Percentiles rank a stretch among this genome's conserved stretches.
Conservation (phyloP, 768 basidiomycete species). For the Chalciporus sphaerocephalus region DNA sequence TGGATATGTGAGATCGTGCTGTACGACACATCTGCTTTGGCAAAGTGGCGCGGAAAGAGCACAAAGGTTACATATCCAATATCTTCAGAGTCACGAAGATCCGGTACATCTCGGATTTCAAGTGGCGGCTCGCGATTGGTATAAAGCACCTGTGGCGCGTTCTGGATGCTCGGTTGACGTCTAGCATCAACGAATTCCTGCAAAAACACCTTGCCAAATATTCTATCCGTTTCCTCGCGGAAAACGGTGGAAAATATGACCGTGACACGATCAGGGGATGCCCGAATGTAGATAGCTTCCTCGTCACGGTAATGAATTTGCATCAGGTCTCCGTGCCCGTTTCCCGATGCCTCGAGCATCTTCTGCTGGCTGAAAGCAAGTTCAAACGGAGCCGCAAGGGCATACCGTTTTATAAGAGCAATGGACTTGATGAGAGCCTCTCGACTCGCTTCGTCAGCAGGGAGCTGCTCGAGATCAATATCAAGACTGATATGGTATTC, state of each 20-base stretch:
- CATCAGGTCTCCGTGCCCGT: slow-evolving; percentile 79
- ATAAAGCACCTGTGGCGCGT: slow-evolving; percentile 95
- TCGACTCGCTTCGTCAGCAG: slow-evolving; percentile 72
- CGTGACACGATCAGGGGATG: slow-evolving; percentile 91
- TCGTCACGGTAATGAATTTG: slow-evolving; percentile 92
- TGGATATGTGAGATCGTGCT: slow-evolving; percentile 92
- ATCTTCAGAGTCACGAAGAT: slow-evolving; percentile 78
- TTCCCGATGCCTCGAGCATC: slow-evolving; percentile 68
- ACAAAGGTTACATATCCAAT: slow-evolving; percentile 98
- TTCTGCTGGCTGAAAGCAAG: slow-evolving; percentile 80
- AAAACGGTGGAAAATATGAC: slow-evolving; percentile 97
- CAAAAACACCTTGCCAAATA: slow-evolving; percentile 96
- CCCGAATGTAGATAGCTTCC: slow-evolving; percentile 94
- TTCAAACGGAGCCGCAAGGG: slow-evolving; percentile 93
- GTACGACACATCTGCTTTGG: slow-evolving; percentile 59
- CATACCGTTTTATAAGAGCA: slow-evolving; percentile 86
- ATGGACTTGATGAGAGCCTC: slow-evolving; percentile 76
- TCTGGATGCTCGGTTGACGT: slow-evolving; percentile 86
- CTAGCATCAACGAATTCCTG: slow-evolving; percentile 99
- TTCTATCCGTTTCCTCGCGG: slow-evolving; percentile 94
- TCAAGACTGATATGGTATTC: slow-evolving; percentile 87
- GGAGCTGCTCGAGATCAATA: slow-evolving; percentile 84
- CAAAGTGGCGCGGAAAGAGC: slow-evolving; percentile 94
- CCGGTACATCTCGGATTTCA: slow-evolving; percentile 87
- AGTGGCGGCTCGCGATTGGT: slow-evolving; percentile 92